These are phyloP conservation scores for Nelumbo lutea DNA, from an alignment of 164 flowering plant genomes.

Conservation along the genomic window DNA sequence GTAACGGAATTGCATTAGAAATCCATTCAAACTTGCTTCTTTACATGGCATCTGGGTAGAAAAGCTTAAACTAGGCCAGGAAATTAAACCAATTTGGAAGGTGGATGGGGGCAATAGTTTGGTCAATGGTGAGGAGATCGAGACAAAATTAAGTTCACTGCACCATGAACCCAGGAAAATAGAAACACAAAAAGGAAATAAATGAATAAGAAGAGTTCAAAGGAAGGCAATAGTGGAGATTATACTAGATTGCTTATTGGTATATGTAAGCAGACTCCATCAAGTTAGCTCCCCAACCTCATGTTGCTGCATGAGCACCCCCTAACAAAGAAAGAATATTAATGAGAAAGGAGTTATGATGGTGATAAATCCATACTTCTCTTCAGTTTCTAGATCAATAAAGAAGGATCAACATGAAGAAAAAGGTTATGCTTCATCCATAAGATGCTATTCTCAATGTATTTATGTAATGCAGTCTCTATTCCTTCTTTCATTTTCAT, in stretches of 20 bases:
- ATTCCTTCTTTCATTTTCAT: no score
- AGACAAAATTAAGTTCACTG: background rate
- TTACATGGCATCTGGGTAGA: background rate
- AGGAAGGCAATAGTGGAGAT: slow-evolving; percentile 16
- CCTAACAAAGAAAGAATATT: slow-evolving; percentile 13
- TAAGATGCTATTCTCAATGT: no score
- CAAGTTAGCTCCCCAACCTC: slow-evolving; percentile 23
- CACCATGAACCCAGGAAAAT: slow-evolving; percentile 2
- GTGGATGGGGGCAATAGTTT: background rate
- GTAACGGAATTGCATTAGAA: no score
- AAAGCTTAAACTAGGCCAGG: background rate
- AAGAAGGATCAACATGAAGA: background rate
- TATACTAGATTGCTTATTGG: slow-evolving; percentile 19
- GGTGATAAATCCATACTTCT: background rate
- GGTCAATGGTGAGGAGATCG: background rate
- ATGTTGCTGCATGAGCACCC: slow-evolving; percentile 31
- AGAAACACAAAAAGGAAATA: background rate
- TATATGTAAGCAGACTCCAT: slow-evolving; percentile 8
- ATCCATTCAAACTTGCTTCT: no score
- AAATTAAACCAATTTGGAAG: background rate
- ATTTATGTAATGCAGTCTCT: no score
- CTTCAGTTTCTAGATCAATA: background rate
- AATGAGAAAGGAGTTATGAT: background rate
- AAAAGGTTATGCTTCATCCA: background rate
- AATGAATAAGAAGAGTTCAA: background rate